phyloP scores from a whole-genome alignment of 1,284 basidiomycete species.

The Marasmius oreades region DNA sequence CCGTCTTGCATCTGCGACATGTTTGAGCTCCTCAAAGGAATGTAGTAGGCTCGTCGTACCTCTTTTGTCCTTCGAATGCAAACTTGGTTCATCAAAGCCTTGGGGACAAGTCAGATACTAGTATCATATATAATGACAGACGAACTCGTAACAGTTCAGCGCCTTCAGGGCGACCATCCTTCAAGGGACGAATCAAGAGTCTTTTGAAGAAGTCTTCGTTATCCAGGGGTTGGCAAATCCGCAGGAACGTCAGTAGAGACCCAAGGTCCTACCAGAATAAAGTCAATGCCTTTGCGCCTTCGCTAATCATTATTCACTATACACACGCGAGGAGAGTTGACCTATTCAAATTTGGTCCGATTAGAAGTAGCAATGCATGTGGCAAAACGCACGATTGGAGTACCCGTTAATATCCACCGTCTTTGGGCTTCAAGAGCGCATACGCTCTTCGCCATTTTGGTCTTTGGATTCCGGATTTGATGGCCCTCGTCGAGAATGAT shows the following conservation, averaged over 20 bases:
- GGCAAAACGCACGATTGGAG: constrained; percentile 68
- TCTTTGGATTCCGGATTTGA: constrained; percentile 78
- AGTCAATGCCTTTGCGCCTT: not conserved
- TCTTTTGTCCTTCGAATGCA: constrained; percentile 88
- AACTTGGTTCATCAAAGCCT: constrained; percentile 82
- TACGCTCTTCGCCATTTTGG: constrained; percentile 78
- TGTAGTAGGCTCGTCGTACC: constrained; percentile 32
- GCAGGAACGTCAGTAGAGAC: constrained; percentile 77
- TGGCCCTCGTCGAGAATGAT: constrained; percentile 89
- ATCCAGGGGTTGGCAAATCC: constrained; percentile 79
- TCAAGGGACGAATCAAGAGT: constrained; percentile 69
- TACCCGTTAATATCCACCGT: constrained; percentile 81
- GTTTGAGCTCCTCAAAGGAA: constrained; percentile 3
- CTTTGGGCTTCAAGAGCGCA: constrained; percentile 67
- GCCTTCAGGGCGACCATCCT: constrained; percentile 61
- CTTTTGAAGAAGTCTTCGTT: constrained; percentile 78
- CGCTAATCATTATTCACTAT: not conserved
- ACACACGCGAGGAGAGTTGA: constrained; percentile 71
- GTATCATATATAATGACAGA: constrained; percentile 5
- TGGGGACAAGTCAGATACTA: constrained; percentile 3
- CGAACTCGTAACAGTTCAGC: constrained; percentile 68
- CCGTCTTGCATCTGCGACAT: constrained; percentile 72
- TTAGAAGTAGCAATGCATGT: constrained; percentile 4
- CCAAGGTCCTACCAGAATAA: constrained; percentile 65
- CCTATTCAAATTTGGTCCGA: constrained; percentile 36